These are phyloP conservation scores for Aspergillus incahuasiensis DNA, from an alignment of 495 filamentous ascomycete genomes.

Conservation along the genomic window DNA sequence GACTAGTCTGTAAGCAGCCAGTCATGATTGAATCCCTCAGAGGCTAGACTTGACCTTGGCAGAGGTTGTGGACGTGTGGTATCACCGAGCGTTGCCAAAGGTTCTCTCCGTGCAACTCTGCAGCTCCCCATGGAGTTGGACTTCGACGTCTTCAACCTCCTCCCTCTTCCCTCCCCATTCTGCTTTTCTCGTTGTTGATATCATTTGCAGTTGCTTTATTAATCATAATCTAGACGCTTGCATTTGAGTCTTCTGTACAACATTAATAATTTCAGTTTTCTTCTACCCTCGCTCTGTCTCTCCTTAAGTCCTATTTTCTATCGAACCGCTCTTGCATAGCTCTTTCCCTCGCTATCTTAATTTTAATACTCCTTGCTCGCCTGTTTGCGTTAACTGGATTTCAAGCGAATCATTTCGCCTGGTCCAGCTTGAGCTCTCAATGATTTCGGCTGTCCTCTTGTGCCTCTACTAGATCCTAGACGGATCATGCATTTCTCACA, in stretches of 20 bases:
- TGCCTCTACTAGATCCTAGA: slow-evolving; percentile 19
- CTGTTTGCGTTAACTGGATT: background rate
- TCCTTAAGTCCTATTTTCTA: slow-evolving; percentile 14
- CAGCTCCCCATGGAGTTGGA: background rate
- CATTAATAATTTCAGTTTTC: slow-evolving; percentile 12
- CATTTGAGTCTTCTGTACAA: slow-evolving; percentile 17
- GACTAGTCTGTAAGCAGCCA: slow-evolving; percentile 8
- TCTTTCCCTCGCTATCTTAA: slow-evolving; percentile 8
- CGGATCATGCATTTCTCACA: slow-evolving; percentile 36
- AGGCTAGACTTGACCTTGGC: background rate
- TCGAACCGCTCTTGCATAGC: slow-evolving; percentile 2
- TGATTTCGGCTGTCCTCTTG: slow-evolving; percentile 9
- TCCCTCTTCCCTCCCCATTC: background rate
- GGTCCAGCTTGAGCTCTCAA: slow-evolving; percentile 13
- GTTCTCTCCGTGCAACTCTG: background rate
- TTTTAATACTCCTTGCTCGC: background rate
- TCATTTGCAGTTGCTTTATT: slow-evolving; percentile 15
- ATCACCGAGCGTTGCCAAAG: background rate
- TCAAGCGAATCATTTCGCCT: slow-evolving; percentile 5
- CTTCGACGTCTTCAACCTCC: slow-evolving; percentile 1
- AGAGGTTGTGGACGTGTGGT: background rate
- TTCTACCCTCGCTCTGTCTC: background rate
- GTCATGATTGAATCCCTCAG: background rate
- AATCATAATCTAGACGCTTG: slow-evolving; percentile 6
- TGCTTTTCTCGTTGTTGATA: slow-evolving; percentile 3